Base-by-base conservation (phyloP, 805 yeast genomes). In the Kuraishia piskuri region DNA sequence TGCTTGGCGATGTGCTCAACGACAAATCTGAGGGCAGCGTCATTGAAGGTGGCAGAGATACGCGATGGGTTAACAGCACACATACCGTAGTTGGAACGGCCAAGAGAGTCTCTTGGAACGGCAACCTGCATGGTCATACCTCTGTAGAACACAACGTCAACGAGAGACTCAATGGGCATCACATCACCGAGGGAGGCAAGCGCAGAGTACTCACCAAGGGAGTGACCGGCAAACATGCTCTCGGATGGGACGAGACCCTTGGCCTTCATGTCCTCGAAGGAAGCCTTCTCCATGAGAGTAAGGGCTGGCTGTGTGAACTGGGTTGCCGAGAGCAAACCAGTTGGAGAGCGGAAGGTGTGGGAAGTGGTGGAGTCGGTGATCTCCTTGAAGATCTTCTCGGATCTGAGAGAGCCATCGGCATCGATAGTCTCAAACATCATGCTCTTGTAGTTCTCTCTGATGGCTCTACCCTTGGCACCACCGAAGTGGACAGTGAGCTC, bases 61-160 rank as follows among this genome's bases (percentile, higher is more conserved):
- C 99, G 85, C 57, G 95, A 80, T 65, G 99, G 99, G 76, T 95
- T 94, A 55, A 92, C 91, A 52, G 99, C 99, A 77, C 90, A 82
- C 99, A 94, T 94, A 79, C 98, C 98, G 67, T 94, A 94, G 78
- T 94, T 94, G 55, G 99, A 94, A 75, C 98, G 87, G 50, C 99
- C 99, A 51, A 73, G 68, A 53, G 84, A 81, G 73, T 94, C 99
- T 77, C 99, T 87, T 68, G 98, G 98, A 60, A 94, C 99, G 50
- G 99, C 99, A 60, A 94, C 99, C 78, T 94, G 99, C 99, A 94
- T 94, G 50, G 99, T 95, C 98, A 94, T 94, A 81, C 99, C 99
- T 79, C 99, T 86, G 82, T 94, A 95, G 81, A 94, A 94, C 53
- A 92, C 98, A 70, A 92, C 96, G 71, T 92, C 98, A 58, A 92